These are phyloP conservation scores for Boletus rex-veris DNA, from an alignment of 768 basidiomycete genomes.

Conservation along the genomic window DNA sequence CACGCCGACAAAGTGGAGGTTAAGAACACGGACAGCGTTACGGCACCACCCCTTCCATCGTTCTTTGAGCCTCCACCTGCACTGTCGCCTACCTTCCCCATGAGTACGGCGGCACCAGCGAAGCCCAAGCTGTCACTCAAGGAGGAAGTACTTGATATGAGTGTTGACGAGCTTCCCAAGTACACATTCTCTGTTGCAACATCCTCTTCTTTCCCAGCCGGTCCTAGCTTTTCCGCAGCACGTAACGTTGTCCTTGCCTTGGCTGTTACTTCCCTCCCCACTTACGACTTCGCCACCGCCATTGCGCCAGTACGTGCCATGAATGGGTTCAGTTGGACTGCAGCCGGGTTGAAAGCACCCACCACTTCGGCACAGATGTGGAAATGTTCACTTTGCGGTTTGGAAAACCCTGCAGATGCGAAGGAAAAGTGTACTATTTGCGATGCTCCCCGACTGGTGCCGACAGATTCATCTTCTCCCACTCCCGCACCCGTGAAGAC, in stretches of 20 bases:
- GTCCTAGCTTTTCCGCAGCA: slow-evolving; percentile 21
- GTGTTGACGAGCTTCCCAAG: slow-evolving; percentile 33
- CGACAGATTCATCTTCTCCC: slow-evolving; percentile 13
- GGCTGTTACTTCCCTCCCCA: slow-evolving; percentile 45
- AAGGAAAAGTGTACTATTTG: slow-evolving; percentile 46
- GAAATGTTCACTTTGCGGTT: slow-evolving; percentile 54
- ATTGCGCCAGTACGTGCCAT: slow-evolving; percentile 20
- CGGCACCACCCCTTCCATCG: slow-evolving; percentile 9
- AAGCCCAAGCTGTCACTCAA: slow-evolving; percentile 26
- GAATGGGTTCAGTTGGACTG: slow-evolving; percentile 57
- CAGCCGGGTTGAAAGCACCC: slow-evolving; percentile 55
- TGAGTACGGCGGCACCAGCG: slow-evolving; percentile 6
- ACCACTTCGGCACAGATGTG: slow-evolving; percentile 36
- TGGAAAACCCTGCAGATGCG: slow-evolving; percentile 36
- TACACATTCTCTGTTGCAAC: slow-evolving; percentile 28
- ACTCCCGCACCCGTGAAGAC: not conserved
- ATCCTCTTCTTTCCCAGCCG: slow-evolving; percentile 13
- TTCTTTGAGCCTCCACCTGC: slow-evolving; percentile 31
- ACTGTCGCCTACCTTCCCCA: not conserved
- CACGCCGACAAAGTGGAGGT: slow-evolving; percentile 50
- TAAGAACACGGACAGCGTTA: slow-evolving; percentile 11
- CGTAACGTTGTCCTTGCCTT: slow-evolving; percentile 39
- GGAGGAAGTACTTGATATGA: slow-evolving; percentile 29
- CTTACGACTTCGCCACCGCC: slow-evolving; percentile 32
- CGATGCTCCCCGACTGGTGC: slow-evolving; percentile 34